Base-by-base conservation (phyloP, 2,329 filamentous ascomycete species). In the Acrocalymma vagum region DNA sequence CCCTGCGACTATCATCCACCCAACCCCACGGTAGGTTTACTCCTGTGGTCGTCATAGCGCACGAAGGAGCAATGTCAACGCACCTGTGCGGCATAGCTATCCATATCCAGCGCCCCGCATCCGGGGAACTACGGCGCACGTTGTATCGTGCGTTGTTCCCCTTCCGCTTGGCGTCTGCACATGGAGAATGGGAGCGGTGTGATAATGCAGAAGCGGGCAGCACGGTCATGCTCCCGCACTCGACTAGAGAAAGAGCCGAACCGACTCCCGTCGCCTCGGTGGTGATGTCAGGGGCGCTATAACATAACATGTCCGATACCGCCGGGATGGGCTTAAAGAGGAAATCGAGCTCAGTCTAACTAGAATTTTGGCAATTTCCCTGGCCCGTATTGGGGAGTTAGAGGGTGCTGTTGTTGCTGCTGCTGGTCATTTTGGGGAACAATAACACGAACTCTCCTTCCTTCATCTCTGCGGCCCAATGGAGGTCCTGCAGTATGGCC, bases 371-470 rank as follows among this genome's bases (percentile, higher is more conserved):
- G 38, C 28, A 43, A 28, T 52, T 41, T 52, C 11, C 38, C 39
- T 30, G 51, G 42, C 26, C 45, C 48, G 38, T 42, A 25, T 17
- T 45, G 46, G 21, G 25, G 38, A 4, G 38, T 23, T 13, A 30
- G 29, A 21, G 23, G 24, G 20, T 40, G 31, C 11, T 21, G 43
- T 16, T 34, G 29, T 18, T 25, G n/a, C n/a, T n/a, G n/a, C 23
- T 25, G 23, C 23, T 48, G 40, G 13, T 41, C 39, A 23, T 39
- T 30, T 23, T 50, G 45, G 17, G 59, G 54, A 25, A 46, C 55
- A 7, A 68, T 46, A 13, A 71, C 53, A 27, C 67, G 54, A 3
- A 69, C 65, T 23, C 60, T 55, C 38, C 55, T 62, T 9, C 53
- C 45, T 11, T 65, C 56, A 4, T 58, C 60, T 36, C 53, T 62